These are phyloP conservation scores for Dothistroma pini DNA, from an alignment of 2,329 filamentous ascomycete genomes.

Conservation along the genomic window DNA sequence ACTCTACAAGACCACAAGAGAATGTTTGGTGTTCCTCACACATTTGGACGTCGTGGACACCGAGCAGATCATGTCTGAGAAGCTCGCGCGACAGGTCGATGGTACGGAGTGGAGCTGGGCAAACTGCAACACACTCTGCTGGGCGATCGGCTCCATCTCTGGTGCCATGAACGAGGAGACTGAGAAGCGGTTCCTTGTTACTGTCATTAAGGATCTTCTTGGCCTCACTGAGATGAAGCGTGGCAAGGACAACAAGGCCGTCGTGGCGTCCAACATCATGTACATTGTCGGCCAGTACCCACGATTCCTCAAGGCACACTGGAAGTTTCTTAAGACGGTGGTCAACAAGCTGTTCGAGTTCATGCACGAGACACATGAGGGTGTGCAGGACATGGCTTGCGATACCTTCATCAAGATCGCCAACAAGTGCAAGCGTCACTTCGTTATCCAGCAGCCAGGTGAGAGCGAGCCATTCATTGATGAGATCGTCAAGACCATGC, in stretches of 20 bases:
- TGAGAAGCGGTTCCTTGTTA: slow-evolving; percentile 96
- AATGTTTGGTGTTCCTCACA: slow-evolving; percentile 94
- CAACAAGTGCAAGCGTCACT: slow-evolving; percentile 95
- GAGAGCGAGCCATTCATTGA: slow-evolving; percentile 97
- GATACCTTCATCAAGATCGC: slow-evolving; percentile 99
- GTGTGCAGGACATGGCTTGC: slow-evolving; percentile 99
- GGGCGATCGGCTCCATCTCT: slow-evolving; percentile 98
- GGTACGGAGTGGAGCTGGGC: slow-evolving; percentile 98
- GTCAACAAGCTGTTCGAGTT: slow-evolving; percentile 99
- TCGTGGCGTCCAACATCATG: slow-evolving; percentile 99
- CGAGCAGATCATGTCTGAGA: slow-evolving; percentile 99
- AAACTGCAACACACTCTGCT: slow-evolving; percentile 99
- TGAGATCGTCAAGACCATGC: slow-evolving; percentile 93
- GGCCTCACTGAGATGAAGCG: slow-evolving; percentile 99
- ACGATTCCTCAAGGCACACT: slow-evolving; percentile 96
- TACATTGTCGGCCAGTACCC: slow-evolving; percentile 99
- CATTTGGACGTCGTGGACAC: slow-evolving; percentile 97
- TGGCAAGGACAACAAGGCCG: slow-evolving; percentile 98
- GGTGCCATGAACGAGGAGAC: slow-evolving; percentile 99
- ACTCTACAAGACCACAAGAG: slow-evolving; percentile 97
- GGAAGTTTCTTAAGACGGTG: slow-evolving; percentile 99
- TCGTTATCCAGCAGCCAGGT: slow-evolving; percentile 90
- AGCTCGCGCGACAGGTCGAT: slow-evolving; percentile 91
- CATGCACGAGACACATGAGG: slow-evolving; percentile 99
- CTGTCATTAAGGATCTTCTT: slow-evolving; percentile 96